Percentiles rank a stretch among this genome's conserved stretches.
These are phyloP conservation scores for Citrus unshiu DNA, from an alignment of 345 rosid genomes.

Conservation along the genomic window DNA sequence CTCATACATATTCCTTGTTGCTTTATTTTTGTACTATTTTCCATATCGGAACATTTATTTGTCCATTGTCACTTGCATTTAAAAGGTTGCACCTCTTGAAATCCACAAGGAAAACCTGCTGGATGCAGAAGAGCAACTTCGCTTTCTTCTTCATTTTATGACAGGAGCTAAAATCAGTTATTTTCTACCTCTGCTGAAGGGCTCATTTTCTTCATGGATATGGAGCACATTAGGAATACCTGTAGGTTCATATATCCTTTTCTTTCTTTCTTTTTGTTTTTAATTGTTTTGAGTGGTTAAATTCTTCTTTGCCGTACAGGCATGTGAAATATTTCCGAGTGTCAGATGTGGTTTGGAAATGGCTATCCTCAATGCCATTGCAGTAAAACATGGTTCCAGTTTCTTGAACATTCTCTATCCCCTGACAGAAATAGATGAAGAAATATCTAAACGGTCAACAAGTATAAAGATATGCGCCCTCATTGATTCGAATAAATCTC, in stretches of 20 bases:
- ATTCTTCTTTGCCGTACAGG: conserved; percentile 38
- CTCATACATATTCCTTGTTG: neutral
- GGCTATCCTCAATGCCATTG: conserved; percentile 79
- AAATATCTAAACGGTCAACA: conserved; percentile 33
- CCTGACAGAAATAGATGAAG: conserved; percentile 30
- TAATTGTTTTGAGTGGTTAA: neutral
- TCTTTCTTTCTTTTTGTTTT: neutral
- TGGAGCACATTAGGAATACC: conserved; percentile 69
- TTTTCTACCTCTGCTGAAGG: conserved; percentile 60
- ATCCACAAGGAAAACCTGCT: conserved; percentile 55
- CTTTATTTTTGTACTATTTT: neutral
- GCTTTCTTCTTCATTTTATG: conserved; percentile 52
- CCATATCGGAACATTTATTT: neutral
- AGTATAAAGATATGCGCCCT: conserved; percentile 77
- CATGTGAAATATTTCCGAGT: conserved; percentile 74
- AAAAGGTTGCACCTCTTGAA: conserved; percentile 90
- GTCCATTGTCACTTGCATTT: conserved; percentile 15
- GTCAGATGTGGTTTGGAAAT: conserved; percentile 95
- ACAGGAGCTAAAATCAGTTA: conserved; percentile 52
- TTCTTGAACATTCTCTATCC: conserved; percentile 47
- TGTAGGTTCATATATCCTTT: conserved; percentile 39
- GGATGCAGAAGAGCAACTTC: conserved; percentile 88
- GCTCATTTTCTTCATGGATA: conserved; percentile 79
- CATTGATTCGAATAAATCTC: conserved; percentile 71
- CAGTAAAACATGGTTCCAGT: conserved; percentile 52